Percentiles rank a stretch among this genome's conserved stretches.
Evolutionary conservation across 768 basidiomycete species (phyloP).

Genomic region (Phlebiopsis flavidoalba): DNA sequence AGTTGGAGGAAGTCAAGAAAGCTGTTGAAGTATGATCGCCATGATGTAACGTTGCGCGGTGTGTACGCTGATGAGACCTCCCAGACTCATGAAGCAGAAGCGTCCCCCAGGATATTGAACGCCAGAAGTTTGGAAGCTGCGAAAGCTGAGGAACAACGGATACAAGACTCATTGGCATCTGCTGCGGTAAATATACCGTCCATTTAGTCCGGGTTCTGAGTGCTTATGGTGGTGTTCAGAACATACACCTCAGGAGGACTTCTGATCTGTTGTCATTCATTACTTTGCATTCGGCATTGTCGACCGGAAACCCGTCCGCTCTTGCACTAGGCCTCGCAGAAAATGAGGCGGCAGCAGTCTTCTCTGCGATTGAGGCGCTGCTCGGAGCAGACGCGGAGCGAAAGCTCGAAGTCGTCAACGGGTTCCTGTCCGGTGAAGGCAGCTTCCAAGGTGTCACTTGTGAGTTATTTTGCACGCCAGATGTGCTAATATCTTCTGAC

Average conservation of each 20-base stretch:
- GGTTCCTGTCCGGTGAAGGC: slow-evolving; percentile 53
- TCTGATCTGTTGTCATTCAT: slow-evolving; percentile 54
- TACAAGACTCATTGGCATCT: slow-evolving; percentile 49
- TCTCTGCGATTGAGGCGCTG: slow-evolving; percentile 47
- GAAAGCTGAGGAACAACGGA: slow-evolving; percentile 47
- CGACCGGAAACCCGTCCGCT: slow-evolving; percentile 38
- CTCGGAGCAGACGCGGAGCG: slow-evolving; percentile 47
- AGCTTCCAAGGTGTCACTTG: slow-evolving; percentile 60
- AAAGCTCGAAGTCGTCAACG: slow-evolving; percentile 47
- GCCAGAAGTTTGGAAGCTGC: slow-evolving; percentile 53
- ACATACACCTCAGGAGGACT: slow-evolving; percentile 35
- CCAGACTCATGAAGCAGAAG: slow-evolving; percentile 62
- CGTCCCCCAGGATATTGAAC: slow-evolving; percentile 48
- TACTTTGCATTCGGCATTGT: slow-evolving; percentile 49
- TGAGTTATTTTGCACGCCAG: slow-evolving; percentile 30
- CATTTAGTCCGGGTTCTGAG: background rate
- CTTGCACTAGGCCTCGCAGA: slow-evolving; percentile 40
- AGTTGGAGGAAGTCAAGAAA: slow-evolving; percentile 80
- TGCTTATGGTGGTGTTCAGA: slow-evolving; percentile 29
- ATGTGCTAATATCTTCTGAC: slow-evolving; percentile 6
- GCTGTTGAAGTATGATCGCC: slow-evolving; percentile 60
- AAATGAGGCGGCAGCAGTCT: slow-evolving; percentile 50
- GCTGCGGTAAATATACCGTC: slow-evolving; percentile 44
- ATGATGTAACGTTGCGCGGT: background rate
- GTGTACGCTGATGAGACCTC: background rate